Evolutionary conservation across 305 asterid genomes (phyloP).

Genomic region (Coffea humblotiana): DNA sequence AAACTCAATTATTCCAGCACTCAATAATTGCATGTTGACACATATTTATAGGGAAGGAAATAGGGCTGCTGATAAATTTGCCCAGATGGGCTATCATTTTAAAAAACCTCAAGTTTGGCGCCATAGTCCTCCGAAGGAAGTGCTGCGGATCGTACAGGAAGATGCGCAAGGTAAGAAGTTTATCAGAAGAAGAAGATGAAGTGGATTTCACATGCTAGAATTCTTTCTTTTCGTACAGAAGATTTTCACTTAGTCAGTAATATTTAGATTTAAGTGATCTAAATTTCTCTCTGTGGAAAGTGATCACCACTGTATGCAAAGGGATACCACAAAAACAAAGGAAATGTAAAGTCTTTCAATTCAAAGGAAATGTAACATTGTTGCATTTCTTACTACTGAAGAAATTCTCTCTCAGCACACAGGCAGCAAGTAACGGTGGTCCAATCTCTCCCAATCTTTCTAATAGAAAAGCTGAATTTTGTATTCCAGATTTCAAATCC

Average conservation of each 20-base stretch:
- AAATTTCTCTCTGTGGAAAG: no score
- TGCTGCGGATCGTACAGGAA: conserved; percentile 46
- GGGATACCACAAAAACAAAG: not conserved
- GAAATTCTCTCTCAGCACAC: not conserved
- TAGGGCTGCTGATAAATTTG: conserved; percentile 69
- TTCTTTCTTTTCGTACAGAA: not conserved
- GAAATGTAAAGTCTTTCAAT: not conserved
- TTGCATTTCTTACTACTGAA: not conserved
- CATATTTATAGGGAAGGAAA: conserved; percentile 73
- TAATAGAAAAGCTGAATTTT: no score
- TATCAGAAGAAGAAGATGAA: conserved; percentile 42
- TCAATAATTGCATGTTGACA: conserved; percentile 41
- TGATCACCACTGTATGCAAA: no score
- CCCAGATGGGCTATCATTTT: conserved; percentile 59
- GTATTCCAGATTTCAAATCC: no score
- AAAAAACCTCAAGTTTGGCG: conserved; percentile 65
- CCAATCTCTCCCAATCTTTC: no score
- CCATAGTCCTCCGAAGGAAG: conserved; percentile 46
- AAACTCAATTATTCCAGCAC: conserved; percentile 46
- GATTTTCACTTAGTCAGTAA: no score
- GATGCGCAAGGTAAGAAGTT: conserved; percentile 60
- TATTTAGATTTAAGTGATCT: not conserved
- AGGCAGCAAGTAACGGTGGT: no score
- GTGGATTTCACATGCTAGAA: not conserved
- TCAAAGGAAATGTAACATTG: not conserved